These are phyloP conservation scores for Colletotrichum phormii DNA, from an alignment of 2,329 filamentous ascomycete species.

Conservation along the genomic window DNA sequence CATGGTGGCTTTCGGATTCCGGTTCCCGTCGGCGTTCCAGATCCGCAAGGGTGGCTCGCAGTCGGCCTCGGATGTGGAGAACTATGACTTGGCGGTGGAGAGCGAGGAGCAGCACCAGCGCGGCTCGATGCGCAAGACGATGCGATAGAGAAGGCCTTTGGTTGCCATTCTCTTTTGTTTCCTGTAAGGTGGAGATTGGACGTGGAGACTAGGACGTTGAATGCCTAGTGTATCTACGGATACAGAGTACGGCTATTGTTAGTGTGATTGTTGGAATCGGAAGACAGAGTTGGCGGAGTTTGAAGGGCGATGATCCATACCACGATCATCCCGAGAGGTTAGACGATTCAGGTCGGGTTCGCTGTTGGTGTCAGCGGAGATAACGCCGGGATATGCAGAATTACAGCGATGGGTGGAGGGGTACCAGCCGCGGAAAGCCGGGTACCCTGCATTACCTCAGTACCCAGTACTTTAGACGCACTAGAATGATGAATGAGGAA, in stretches of 20 bases:
- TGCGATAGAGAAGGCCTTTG: constrained; percentile 2
- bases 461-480: neutral
- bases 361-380: neutral
- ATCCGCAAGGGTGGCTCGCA: constrained; percentile 20
- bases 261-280: neutral
- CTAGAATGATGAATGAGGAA: neutral
- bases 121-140: constrained; percentile 16
- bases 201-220: no score
- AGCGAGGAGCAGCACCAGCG: constrained; percentile 1
- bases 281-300: neutral
- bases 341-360: neutral
- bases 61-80: constrained; percentile 24
- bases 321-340: neutral
- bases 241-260: no score
- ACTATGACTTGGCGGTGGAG: constrained; percentile 25
- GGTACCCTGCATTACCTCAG: neutral
- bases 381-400: neutral
- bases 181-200: no score
- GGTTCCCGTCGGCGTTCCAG: constrained; percentile 34
- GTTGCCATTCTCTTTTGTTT: neutral
- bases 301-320: neutral
- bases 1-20: constrained; percentile 53
- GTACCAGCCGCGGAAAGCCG: neutral
- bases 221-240: no score
- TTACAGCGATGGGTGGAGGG: neutral